Conservation (phyloP, 2,329 filamentous ascomycete species). For the Purpureocillium takamizusanense region DNA sequence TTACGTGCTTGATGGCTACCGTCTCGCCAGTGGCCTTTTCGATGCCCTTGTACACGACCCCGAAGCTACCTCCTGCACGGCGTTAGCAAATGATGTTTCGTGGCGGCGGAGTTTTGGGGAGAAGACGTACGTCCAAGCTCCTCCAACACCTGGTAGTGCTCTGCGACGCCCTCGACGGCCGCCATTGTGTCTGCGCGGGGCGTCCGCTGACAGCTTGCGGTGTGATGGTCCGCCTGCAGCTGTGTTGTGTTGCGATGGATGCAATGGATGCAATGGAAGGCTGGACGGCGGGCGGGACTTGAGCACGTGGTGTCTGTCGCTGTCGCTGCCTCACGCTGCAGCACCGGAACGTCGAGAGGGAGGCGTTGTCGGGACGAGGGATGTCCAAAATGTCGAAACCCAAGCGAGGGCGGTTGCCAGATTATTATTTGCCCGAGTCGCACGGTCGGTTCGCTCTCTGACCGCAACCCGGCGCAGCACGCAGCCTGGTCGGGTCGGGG, state of each 20-base stretch:
- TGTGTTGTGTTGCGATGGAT: too few species aligned
- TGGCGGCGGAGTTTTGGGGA: not conserved
- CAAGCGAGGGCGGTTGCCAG: too few species aligned
- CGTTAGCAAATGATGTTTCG: not conserved
- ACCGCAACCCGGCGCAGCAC: not conserved
- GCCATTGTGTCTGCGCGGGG: conserved; percentile 31
- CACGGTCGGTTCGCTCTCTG: too few species aligned
- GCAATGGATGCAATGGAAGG: too few species aligned
- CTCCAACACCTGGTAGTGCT: conserved; percentile 89
- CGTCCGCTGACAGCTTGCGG: conserved; percentile 1
- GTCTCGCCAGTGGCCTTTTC: conserved; percentile 84
- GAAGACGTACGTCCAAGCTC: conserved; percentile 77
- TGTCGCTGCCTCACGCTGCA: too few species aligned
- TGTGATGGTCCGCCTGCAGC: too few species aligned
- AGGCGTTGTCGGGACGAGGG: too few species aligned
- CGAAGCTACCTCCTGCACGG: conserved; percentile 80
- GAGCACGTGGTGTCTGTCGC: too few species aligned
- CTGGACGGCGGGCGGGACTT: too few species aligned
- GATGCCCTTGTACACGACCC: conserved; percentile 93
- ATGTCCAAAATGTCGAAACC: too few species aligned
- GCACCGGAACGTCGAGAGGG: too few species aligned
- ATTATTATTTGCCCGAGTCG: too few species aligned
- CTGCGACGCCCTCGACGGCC: conserved; percentile 62
- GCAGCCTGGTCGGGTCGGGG: not conserved
- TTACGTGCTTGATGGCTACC: conserved; percentile 92